A percentile compares a stretch with the other conserved stretches of the same genome.
Conservation (phyloP, 805 yeast species). For the Cyberlindnera subsufficiens region DNA sequence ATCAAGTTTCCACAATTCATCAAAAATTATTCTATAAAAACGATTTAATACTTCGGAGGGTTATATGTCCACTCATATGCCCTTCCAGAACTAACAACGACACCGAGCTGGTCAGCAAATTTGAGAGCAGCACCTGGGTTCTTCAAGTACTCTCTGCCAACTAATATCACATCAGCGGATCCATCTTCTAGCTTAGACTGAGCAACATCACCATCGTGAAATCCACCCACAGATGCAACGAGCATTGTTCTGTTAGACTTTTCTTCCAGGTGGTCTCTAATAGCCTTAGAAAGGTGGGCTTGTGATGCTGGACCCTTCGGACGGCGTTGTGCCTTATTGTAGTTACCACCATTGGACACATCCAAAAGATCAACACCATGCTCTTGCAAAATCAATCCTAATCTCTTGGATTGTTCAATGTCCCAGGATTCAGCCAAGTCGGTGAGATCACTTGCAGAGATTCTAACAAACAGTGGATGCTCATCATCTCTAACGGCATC, state of each 20-base stretch:
- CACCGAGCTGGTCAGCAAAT: slow-evolving; percentile 46
- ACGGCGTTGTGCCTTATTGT: slow-evolving; percentile 24
- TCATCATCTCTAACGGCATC: slow-evolving; percentile 32
- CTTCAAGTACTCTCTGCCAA: slow-evolving; percentile 40
- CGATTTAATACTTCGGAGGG: slow-evolving; percentile 11
- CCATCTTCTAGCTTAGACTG: slow-evolving; percentile 36
- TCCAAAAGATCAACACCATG: slow-evolving; percentile 50
- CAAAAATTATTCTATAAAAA: background rate
- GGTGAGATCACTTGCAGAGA: slow-evolving; percentile 10
- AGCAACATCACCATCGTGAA: slow-evolving; percentile 31
- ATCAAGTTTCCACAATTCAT: background rate
- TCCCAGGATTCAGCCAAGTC: slow-evolving; percentile 14
- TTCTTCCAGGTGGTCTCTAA: slow-evolving; percentile 33
- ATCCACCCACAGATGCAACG: slow-evolving; percentile 44
- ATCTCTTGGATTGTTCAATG: slow-evolving; percentile 19
- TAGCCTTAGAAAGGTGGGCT: background rate
- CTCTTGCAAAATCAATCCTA: slow-evolving; percentile 36
- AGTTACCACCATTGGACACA: slow-evolving; percentile 38
- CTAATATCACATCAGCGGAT: slow-evolving; percentile 39
- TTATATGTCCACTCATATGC: slow-evolving; percentile 27
- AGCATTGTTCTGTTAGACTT: slow-evolving; percentile 28
- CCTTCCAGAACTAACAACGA: slow-evolving; percentile 32
- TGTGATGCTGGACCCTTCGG: slow-evolving; percentile 9
- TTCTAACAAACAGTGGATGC: slow-evolving; percentile 34
- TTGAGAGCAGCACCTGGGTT: slow-evolving; percentile 45